phyloP scores from a whole-genome alignment of 2,329 filamentous ascomycete genomes.

The Neopestalotiopsis rosae region DNA sequence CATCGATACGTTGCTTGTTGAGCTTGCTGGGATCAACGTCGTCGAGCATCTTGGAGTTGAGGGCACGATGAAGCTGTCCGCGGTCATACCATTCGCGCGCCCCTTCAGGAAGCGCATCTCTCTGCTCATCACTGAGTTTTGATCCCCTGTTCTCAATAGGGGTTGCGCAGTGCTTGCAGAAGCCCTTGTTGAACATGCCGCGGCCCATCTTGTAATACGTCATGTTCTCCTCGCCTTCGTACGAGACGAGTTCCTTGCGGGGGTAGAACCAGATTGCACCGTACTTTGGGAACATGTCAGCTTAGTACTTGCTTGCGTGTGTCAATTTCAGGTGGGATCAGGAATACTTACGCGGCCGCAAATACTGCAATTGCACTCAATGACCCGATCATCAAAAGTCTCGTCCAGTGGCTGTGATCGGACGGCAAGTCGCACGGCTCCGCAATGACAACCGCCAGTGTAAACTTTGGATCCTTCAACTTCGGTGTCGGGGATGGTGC shows the following conservation, averaged over 20 bases:
- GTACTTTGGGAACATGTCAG: slow-evolving; percentile 35
- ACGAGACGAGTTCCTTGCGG: slow-evolving; percentile 40
- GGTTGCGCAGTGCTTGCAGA: slow-evolving; percentile 56
- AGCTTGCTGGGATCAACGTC: slow-evolving; percentile 41
- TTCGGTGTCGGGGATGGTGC: slow-evolving; percentile 43
- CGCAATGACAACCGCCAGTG: slow-evolving; percentile 60
- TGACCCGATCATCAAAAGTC: slow-evolving; percentile 32
- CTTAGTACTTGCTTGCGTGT: background rate
- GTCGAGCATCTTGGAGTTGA: slow-evolving; percentile 46
- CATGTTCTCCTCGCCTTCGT: slow-evolving; percentile 47
- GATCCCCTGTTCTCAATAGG: slow-evolving; percentile 40
- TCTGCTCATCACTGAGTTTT: slow-evolving; percentile 40
- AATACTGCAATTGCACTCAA: slow-evolving; percentile 58
- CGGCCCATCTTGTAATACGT: slow-evolving; percentile 42
- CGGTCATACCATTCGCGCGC: slow-evolving; percentile 24
- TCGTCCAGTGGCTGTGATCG: slow-evolving; percentile 48
- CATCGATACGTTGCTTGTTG: slow-evolving; percentile 28
- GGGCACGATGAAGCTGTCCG: slow-evolving; percentile 26
- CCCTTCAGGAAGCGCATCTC: slow-evolving; percentile 37
- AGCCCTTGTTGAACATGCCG: slow-evolving; percentile 43
- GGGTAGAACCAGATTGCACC: slow-evolving; percentile 53
- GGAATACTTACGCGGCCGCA: slow-evolving; percentile 43
- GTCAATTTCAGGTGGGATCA: background rate
- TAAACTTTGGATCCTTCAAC: slow-evolving; percentile 47
- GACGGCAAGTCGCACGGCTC: slow-evolving; percentile 50